Conservation (phyloP, 2,329 filamentous ascomycete genomes). For the Aureobasidium sp. region DNA sequence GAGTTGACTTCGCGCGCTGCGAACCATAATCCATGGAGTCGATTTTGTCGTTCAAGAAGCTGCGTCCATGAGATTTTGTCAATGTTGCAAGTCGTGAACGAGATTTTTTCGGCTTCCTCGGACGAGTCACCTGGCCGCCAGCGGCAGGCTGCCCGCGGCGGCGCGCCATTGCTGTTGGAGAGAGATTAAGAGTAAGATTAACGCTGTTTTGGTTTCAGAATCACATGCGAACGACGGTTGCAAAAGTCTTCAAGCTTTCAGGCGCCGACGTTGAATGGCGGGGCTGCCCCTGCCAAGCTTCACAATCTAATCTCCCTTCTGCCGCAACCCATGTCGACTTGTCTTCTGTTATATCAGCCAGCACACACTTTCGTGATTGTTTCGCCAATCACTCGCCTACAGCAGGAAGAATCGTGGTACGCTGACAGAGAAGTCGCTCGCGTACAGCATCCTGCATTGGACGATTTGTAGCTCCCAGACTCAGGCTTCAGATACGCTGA, state of each 20-base stretch:
- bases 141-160: background rate
- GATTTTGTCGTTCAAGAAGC: background rate
- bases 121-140: background rate
- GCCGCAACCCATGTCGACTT: background rate
- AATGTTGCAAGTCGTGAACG: background rate
- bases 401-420: background rate
- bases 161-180: background rate
- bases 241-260: background rate
- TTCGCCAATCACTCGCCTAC: background rate
- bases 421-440: too few species aligned
- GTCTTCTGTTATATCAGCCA: background rate
- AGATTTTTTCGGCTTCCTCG: background rate
- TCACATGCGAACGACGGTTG: background rate
- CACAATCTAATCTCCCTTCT: background rate
- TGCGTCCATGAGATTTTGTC: background rate
- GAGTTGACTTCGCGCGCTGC: background rate
- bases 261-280: background rate
- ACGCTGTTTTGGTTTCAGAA: background rate
- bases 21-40: background rate
- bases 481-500: too few species aligned
- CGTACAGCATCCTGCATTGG: too few species aligned
- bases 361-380: background rate
- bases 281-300: slow-evolving; percentile 1
- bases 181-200: background rate
- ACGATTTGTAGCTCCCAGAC: too few species aligned